Percentiles rank a stretch among this genome's conserved stretches.
Conservation (phyloP, 805 yeast genomes). For the Lipomyces anomalus region DNA sequence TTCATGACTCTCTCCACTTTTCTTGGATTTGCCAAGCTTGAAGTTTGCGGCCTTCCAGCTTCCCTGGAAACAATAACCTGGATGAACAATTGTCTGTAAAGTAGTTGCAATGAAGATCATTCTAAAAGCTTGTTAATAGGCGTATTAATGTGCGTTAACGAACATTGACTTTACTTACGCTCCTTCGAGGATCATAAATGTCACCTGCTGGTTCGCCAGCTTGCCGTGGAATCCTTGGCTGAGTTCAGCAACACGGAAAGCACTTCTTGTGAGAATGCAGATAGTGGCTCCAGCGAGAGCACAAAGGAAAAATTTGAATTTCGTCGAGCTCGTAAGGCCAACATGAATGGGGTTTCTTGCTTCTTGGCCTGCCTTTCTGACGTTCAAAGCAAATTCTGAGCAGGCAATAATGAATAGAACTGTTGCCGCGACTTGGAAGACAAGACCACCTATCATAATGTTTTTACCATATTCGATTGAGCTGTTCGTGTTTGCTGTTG, state of each 20-base stretch:
- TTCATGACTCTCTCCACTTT: too few species aligned
- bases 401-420: neutral
- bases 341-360: neutral
- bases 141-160: neutral
- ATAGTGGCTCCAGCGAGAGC: constrained; percentile 1
- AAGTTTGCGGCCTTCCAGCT: constrained; percentile 1
- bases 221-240: neutral
- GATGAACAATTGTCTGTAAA: neutral
- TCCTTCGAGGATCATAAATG: constrained; percentile 3
- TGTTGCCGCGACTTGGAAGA: neutral
- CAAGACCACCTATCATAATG: constrained; percentile 2
- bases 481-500: neutral
- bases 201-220: constrained; percentile 2
- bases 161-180: neutral
- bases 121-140: neutral
- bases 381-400: neutral
- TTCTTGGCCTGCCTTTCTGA: neutral
- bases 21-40: neutral
- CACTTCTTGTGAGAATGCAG: neutral
- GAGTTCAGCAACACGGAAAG: constrained; percentile 1
- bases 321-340: too few species aligned
- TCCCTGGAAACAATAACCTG: neutral
- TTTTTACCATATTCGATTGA: neutral
- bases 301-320: neutral
- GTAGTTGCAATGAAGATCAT: constrained; percentile 1